Conservation (phyloP, 2,329 filamentous ascomycete genomes). For the Epichloe uncinata region DNA sequence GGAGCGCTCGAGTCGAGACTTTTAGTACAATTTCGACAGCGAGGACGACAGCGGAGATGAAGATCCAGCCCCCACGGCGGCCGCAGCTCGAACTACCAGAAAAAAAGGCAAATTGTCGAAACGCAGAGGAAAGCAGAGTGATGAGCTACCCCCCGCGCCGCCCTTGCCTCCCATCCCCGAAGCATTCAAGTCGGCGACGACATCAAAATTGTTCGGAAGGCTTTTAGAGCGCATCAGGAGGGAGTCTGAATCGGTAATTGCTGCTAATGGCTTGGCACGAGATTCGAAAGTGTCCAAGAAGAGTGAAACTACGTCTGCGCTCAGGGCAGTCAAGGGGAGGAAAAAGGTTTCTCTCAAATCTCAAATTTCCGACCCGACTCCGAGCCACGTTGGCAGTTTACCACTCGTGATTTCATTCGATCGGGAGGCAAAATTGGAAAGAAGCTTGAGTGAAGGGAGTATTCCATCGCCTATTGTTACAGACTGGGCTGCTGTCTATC, state of each 20-base stretch:
- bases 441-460: neutral
- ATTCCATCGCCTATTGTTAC: neutral
- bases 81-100: neutral
- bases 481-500: neutral
- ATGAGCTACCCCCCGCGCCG: slow-evolving; percentile 13
- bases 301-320: neutral
- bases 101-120: slow-evolving; percentile 1
- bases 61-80: neutral
- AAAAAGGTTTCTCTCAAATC: slow-evolving; percentile 10
- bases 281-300: neutral
- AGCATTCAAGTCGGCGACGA: slow-evolving; percentile 11
- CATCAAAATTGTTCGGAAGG: slow-evolving; percentile 15
- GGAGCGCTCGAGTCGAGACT: slow-evolving; percentile 19
- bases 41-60: slow-evolving; percentile 16
- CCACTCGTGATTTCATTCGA: neutral
- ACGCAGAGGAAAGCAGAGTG: slow-evolving; percentile 4
- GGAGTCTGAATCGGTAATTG: slow-evolving; percentile 9
- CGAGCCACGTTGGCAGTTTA: slow-evolving; percentile 1
- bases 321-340: slow-evolving; percentile 4
- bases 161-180: slow-evolving; percentile 21
- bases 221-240: slow-evolving; percentile 16
- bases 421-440: neutral
- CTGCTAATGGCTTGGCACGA: neutral
- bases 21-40: slow-evolving; percentile 26
- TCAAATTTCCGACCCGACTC: slow-evolving; percentile 14